Conservation (phyloP, 225 moss, liverwort and hornwort genomes). For the Asterella californica region DNA sequence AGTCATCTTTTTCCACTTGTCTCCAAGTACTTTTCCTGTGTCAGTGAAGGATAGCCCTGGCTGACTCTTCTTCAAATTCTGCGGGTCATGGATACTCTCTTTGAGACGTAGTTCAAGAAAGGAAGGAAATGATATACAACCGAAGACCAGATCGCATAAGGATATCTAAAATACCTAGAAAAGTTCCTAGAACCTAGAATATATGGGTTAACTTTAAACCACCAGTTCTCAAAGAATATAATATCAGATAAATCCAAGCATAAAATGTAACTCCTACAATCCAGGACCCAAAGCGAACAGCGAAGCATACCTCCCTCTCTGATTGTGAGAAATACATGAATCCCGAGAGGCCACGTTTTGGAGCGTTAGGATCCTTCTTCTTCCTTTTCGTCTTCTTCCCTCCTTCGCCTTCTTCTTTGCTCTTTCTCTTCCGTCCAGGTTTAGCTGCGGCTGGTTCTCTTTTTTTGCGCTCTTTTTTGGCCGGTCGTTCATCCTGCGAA, state of each 20-base stretch:
- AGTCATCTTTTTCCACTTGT: conserved; percentile 96
- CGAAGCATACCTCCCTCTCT: conserved; percentile 56
- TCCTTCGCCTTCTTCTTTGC: conserved; percentile 74
- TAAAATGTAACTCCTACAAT: too few relatives aligned
- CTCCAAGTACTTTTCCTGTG: conserved; percentile 63
- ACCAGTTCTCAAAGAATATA: too few relatives aligned
- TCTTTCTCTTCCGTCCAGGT: conserved; percentile 66
- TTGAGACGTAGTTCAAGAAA: not conserved
- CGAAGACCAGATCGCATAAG: too few relatives aligned
- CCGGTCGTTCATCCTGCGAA: conserved; percentile 59
- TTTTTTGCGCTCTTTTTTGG: conserved; percentile 73
- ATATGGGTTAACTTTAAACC: too few relatives aligned
- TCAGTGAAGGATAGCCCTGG: conserved; percentile 52
- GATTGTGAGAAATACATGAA: conserved; percentile 79
- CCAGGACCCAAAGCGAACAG: not conserved
- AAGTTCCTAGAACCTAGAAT: too few relatives aligned
- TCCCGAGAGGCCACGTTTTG: conserved; percentile 70
- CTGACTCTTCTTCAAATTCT: conserved; percentile 70
- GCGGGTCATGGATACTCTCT: conserved; percentile 7
- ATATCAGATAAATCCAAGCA: too few relatives aligned
- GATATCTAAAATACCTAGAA: too few relatives aligned
- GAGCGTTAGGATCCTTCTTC: conserved; percentile 91
- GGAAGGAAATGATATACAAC: too few relatives aligned
- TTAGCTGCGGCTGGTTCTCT: conserved; percentile 57
- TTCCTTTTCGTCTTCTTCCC: conserved; percentile 74